These are phyloP conservation scores for Durusdinium trenchii DNA, from an alignment of 73 alveolate species.

Conservation along the genomic window DNA sequence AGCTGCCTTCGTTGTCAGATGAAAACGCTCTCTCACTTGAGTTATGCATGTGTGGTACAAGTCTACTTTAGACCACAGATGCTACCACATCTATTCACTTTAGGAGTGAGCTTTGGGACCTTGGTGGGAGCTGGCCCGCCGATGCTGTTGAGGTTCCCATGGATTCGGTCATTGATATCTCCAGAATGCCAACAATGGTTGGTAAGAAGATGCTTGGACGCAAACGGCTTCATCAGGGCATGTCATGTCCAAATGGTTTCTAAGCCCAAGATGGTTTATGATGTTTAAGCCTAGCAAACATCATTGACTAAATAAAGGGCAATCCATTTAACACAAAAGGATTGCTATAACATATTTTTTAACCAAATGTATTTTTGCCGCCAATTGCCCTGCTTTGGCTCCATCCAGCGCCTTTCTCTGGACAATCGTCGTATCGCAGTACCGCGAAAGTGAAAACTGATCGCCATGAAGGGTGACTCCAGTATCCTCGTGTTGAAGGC, in stretches of 20 bases:
- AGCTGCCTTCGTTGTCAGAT: background rate
- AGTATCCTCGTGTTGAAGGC: no score
- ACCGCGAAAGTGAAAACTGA: no score
- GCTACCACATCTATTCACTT: no score
- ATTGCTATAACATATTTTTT: no score
- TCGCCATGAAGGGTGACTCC: no score
- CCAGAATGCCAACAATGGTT: conserved; percentile 76
- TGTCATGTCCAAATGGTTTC: background rate
- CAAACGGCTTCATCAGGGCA: background rate
- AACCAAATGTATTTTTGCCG: no score
- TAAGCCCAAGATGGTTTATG: background rate
- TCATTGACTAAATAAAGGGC: background rate
- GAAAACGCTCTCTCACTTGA: background rate
- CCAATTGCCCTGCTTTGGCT: no score
- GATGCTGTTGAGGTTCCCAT: conserved; percentile 67
- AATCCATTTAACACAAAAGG: background rate
- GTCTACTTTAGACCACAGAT: background rate
- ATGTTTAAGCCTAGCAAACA: background rate
- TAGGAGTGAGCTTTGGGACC: no score
- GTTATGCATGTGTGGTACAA: background rate
- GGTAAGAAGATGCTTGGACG: conserved; percentile 61
- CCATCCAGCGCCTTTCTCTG: no score
- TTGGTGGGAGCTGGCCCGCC: no score
- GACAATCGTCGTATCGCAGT: no score
- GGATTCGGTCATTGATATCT: conserved; percentile 80